phyloP scores from a whole-genome alignment of 495 filamentous ascomycete species.

The Penicillium cataractarum region DNA sequence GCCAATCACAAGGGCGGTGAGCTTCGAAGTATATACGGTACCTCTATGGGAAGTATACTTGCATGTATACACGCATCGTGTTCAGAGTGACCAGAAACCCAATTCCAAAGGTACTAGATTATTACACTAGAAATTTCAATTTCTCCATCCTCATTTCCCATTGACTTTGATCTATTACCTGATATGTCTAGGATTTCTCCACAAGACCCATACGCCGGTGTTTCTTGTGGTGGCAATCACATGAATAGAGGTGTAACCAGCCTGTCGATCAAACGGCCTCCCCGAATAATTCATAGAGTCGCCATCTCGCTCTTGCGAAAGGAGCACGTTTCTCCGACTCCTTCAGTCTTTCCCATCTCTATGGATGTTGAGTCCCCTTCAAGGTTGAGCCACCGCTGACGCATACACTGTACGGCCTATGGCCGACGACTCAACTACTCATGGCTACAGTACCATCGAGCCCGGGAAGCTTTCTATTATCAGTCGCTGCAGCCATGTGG shows the following conservation, averaged over 20 bases:
- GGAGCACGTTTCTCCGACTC: neutral
- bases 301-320: neutral
- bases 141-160: neutral
- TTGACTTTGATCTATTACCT: neutral
- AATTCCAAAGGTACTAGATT: neutral
- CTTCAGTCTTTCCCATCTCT: neutral
- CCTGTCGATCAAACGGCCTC: neutral
- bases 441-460: neutral
- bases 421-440: neutral
- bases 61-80: no score
- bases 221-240: neutral
- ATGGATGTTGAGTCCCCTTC: neutral
- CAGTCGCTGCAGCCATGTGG: neutral
- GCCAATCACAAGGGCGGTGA: slow-evolving; percentile 26
- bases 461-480: neutral
- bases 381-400: neutral
- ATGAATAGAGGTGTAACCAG: neutral
- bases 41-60: neutral
- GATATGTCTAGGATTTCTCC: neutral
- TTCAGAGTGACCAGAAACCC: neutral
- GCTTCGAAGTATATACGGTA: neutral
- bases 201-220: neutral
- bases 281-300: neutral
- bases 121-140: neutral
- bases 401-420: neutral